These are phyloP conservation scores for Phytophthora ramorum DNA, from an alignment of 352 stramenopile genomes.

Conservation along the genomic window DNA sequence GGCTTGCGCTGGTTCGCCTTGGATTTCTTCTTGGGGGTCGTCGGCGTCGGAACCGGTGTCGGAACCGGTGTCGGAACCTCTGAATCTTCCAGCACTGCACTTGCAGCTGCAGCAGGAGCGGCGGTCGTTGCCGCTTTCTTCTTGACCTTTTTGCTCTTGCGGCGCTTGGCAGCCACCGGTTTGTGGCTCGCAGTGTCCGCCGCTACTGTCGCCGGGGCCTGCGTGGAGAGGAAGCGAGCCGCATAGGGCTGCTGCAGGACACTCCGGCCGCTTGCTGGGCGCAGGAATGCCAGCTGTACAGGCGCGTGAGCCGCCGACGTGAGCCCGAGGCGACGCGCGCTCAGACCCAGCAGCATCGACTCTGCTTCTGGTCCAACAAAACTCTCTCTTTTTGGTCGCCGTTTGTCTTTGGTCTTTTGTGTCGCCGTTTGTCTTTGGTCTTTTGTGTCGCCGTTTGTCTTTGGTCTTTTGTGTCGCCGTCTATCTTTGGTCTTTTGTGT, in stretches of 20 bases:
- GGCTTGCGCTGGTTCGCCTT: slow-evolving; percentile 31
- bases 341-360: slow-evolving; percentile 31
- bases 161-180: slow-evolving; percentile 38
- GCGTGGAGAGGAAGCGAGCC: slow-evolving; percentile 16
- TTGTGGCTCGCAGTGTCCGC: slow-evolving; percentile 21
- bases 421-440: no score
- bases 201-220: not conserved
- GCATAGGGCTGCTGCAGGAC: slow-evolving; percentile 5
- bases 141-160: slow-evolving; percentile 36
- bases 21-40: slow-evolving; percentile 6
- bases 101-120: not conserved
- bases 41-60: not conserved
- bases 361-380: no score
- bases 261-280: not conserved
- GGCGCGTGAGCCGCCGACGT: slow-evolving; percentile 2
- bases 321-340: slow-evolving; percentile 25
- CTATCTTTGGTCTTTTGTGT: no score
- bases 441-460: no score
- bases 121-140: slow-evolving; percentile 23
- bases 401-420: no score
- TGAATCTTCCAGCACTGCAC: slow-evolving; percentile 5
- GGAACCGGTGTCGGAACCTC: slow-evolving; percentile 2
- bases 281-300: not conserved
- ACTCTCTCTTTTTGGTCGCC: no score
- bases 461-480: no score